Evolutionary conservation across 164 flowering plant species (phyloP), one percentile per base, ranked within the genome.

Genomic region (Berberis vulgaris): DNA sequence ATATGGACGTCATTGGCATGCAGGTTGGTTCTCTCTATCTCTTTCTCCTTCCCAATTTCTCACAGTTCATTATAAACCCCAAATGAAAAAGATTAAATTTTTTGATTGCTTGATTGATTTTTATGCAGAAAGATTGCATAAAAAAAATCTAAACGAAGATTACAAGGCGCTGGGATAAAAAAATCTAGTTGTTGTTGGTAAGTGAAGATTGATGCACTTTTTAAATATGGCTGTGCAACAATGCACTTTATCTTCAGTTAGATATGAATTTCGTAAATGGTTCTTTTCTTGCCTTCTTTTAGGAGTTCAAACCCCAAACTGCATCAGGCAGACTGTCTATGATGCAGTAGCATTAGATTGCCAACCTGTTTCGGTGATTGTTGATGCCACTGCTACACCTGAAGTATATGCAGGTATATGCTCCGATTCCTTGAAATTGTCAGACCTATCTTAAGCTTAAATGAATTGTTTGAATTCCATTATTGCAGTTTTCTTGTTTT

Each of bases 231-330:
- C 26, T 26, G 11, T 52, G 2, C n/a, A 10, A 4, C 4, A 52
- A 52, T 6, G 54, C 54, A 7, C n/a, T 52, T 1, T 10, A 26
- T 26, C 26, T 26, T 26, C 26, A 26, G 39, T 11, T 26, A 50
- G 49, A 45, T 49, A 59, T 44, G 4, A 13, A 56, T 40, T 54
- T 5, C 53, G 50, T 41, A 38, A 65, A 54, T 13, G 12, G 54
- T 43, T n/a, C 10, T 63, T n/a, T 57, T 26, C 26, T 26, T 26
- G 26, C 26, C 26, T 1, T 65, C 5, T 8, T 7, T 3, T 41
- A 94, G 99, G 99, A 66, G 95, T 91, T 75, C 99, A 91, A 73
- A 95, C 97, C 66, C 97, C 99, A 63, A 95, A 91, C 68, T 91
- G 99, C 79, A 82, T 95, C 63, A 76, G 97, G 71, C 99, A 95